phyloP scores from a whole-genome alignment of 371 early-diverging fungal species.

The Nematocida minor region DNA sequence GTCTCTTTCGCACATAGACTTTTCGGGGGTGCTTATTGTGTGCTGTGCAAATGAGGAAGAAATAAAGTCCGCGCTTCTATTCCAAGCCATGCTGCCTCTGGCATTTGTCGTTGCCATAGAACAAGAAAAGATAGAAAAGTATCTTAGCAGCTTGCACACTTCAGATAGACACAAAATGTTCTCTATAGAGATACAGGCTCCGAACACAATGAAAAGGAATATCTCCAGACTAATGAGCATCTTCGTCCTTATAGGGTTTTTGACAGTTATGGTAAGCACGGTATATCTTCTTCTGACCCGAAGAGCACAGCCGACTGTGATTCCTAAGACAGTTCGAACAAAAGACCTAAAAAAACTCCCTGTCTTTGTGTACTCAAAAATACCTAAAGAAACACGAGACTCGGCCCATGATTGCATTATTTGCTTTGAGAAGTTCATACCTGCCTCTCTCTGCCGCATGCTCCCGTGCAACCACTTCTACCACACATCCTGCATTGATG shows the following conservation, averaged over 20 bases:
- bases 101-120: too few species aligned
- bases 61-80: too few species aligned
- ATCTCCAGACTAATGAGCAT: neutral
- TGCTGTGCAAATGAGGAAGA: too few species aligned
- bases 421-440: slow-evolving; percentile 78
- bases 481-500: slow-evolving; percentile 80
- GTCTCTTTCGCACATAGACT: too few species aligned
- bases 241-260: neutral
- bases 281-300: neutral
- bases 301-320: too few species aligned
- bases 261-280: neutral
- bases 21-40: too few species aligned
- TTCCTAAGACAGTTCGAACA: neutral
- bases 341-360: neutral
- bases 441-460: slow-evolving; percentile 71
- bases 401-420: slow-evolving; percentile 71
- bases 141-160: neutral
- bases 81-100: too few species aligned
- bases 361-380: neutral
- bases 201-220: too few species aligned
- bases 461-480: slow-evolving; percentile 81
- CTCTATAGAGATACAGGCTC: too few species aligned
- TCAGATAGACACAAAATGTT: too few species aligned
- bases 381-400: neutral
- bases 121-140: too few species aligned